Conservation (phyloP, 441 rosid species). For the Mallotus japonicus region DNA sequence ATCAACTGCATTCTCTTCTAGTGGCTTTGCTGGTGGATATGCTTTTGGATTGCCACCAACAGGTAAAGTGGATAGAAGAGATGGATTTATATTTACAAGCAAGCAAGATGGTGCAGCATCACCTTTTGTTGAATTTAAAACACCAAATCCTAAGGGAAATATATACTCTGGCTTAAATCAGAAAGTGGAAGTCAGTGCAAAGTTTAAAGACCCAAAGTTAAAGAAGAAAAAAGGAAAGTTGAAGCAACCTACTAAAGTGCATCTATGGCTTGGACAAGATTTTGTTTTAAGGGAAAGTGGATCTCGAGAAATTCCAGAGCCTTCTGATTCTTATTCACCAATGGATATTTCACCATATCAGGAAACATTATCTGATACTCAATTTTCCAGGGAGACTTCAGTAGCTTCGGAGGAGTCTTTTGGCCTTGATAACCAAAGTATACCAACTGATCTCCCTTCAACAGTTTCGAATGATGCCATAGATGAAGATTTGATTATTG, state of each 20-base stretch:
- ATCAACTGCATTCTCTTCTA: slow-evolving; percentile 28
- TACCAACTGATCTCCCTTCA: slow-evolving; percentile 38
- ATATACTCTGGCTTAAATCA: slow-evolving; percentile 43
- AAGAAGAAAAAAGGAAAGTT: slow-evolving; percentile 68
- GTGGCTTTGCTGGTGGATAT: slow-evolving; percentile 28
- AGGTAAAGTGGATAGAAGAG: slow-evolving; percentile 32
- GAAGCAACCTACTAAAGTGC: slow-evolving; percentile 53
- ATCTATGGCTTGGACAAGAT: slow-evolving; percentile 48
- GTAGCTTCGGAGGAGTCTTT: slow-evolving; percentile 56
- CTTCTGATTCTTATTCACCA: slow-evolving; percentile 65
- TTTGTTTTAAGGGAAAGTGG: slow-evolving; percentile 43
- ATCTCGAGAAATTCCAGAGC: slow-evolving; percentile 47
- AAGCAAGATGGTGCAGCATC: slow-evolving; percentile 33
- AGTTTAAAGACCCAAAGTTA: slow-evolving; percentile 43
- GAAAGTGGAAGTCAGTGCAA: slow-evolving; percentile 59
- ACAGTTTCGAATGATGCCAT: slow-evolving; percentile 36
- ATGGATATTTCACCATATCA: slow-evolving; percentile 88
- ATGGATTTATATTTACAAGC: slow-evolving; percentile 44
- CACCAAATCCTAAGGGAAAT: slow-evolving; percentile 44
- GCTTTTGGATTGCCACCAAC: slow-evolving; percentile 31
- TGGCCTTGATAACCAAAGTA: slow-evolving; percentile 33
- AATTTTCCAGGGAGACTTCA: slow-evolving; percentile 50
- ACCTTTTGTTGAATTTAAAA: slow-evolving; percentile 54
- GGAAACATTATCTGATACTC: slow-evolving; percentile 42
- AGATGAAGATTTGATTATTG: slow-evolving; percentile 56